Percentiles rank a stretch among this genome's conserved stretches.
Evolutionary conservation across 2,329 filamentous ascomycete genomes (phyloP).

Genomic region (Hawksworthiomyces lignivorus): DNA sequence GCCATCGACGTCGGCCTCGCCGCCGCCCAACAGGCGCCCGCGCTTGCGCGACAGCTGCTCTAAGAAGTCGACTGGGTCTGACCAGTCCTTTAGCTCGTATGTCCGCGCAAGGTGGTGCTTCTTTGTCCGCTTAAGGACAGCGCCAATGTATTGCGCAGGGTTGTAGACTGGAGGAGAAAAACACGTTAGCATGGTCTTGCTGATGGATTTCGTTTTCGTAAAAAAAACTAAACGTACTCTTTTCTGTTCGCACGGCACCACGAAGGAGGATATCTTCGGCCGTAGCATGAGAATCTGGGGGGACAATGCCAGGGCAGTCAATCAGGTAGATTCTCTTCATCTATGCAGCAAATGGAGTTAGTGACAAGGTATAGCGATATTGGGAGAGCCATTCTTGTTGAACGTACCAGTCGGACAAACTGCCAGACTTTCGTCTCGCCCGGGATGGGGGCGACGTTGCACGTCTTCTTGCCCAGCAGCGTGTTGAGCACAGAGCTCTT

Average conservation of each 20-base stretch:
- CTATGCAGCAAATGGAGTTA: too few relatives aligned
- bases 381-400: too few relatives aligned
- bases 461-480: constrained; percentile 82
- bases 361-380: too few relatives aligned
- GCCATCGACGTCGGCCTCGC: constrained; percentile 91
- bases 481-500: constrained; percentile 98
- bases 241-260: constrained; percentile 89
- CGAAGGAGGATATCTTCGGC: constrained; percentile 83
- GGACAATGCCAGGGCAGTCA: constrained; percentile 93
- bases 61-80: constrained; percentile 71
- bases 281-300: constrained; percentile 74
- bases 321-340: constrained; percentile 61
- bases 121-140: constrained; percentile 73
- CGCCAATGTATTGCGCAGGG: constrained; percentile 89
- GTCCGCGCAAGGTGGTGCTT: constrained; percentile 84
- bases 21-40: constrained; percentile 70
- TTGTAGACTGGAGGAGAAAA: constrained; percentile 57
- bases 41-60: constrained; percentile 81
- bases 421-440: constrained; percentile 76
- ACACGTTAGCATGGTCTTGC: background rate
- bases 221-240: constrained; percentile 29
- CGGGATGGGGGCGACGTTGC: constrained; percentile 87
- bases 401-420: constrained; percentile 27
- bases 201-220: too few relatives aligned
- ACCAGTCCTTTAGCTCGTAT: constrained; percentile 78